Evolutionary conservation across 1,139 yeast genomes (phyloP), one percentile per base, ranked within the genome.

Genomic region (Taphrina communis): DNA sequence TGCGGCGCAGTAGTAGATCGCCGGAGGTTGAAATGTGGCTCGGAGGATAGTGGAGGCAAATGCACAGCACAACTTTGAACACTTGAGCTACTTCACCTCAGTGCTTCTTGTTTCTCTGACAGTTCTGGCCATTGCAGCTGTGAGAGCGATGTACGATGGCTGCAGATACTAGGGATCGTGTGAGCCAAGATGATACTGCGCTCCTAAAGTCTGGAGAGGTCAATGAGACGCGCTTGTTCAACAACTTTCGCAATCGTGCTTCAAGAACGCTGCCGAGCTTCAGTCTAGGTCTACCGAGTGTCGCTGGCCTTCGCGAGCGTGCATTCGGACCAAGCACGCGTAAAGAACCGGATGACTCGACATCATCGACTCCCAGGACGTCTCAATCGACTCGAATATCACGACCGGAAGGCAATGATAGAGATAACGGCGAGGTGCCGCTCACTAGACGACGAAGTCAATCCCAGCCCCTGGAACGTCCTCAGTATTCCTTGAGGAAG

Each of bases 191-290:
- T 55, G 59, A 55, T n/a, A 38, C 61, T 48, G 39, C 39, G 38
- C 19, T 42, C 6, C 39, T 31, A 9, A 58, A 58, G 14, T 12
- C 38, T 8, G 39, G 31, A 8, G 62, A 44, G 17, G 21, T n/a
- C 17, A 42, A 31, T 44, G 36, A 21, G 6, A 11, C 42, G 8
- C 36, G 62, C n/a, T 9, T 36, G 25, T 46, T 58, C 53, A 44
- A 46, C 17, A 58, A 42, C 36, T 31, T 58, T 9, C 51, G 62
- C 31, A 42, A 39, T 14, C 51, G 62, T 11, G 60, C 60, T 17
- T 39, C 60, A n/a, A 56, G 41, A 9, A 41, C 50, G 12, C 39
- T 58, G 46, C 62, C 62, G 25, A 44, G 35, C 42, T 58, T 58
- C 42, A 38, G 6, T 39, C 8, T 56, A 39, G 58, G 42, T 17